phyloP scores from a whole-genome alignment of 495 filamentous ascomycete species.

The Podospora fimiseda region DNA sequence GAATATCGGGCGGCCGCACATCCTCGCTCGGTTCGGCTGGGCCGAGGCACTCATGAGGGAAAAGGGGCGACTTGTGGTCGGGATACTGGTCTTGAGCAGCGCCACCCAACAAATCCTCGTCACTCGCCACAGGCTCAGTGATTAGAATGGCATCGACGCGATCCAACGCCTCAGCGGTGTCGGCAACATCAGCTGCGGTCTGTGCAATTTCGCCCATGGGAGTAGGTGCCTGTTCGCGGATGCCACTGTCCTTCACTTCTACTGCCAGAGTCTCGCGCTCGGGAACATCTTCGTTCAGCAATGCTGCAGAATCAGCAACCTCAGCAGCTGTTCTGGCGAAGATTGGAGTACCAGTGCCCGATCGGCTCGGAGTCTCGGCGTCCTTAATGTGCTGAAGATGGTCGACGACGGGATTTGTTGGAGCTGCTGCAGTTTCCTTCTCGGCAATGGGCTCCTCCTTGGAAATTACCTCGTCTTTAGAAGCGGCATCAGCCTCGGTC shows the following conservation, averaged over 20 bases:
- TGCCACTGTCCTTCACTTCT: slow-evolving; percentile 23
- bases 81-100: slow-evolving; percentile 15
- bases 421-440: background rate
- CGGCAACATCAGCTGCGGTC: slow-evolving; percentile 44
- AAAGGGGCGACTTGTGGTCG: slow-evolving; percentile 33
- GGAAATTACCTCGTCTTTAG: no score
- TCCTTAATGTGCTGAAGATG: slow-evolving; percentile 4
- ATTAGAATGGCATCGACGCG: slow-evolving; percentile 19
- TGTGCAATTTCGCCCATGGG: slow-evolving; percentile 35
- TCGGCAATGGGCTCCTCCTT: no score
- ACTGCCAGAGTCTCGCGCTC: slow-evolving; percentile 25
- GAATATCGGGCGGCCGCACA: slow-evolving; percentile 10
- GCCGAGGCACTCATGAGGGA: slow-evolving; percentile 41
- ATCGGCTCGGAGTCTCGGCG: background rate
- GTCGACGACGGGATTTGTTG: background rate
- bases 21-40: slow-evolving; percentile 19
- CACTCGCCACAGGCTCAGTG: slow-evolving; percentile 10
- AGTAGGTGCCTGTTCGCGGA: slow-evolving; percentile 24
- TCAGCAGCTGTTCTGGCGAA: slow-evolving; percentile 30
- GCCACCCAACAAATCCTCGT: slow-evolving; percentile 1
- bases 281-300: slow-evolving; percentile 28
- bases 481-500: no score
- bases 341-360: slow-evolving; percentile 18
- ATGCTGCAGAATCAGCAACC: slow-evolving; percentile 37
- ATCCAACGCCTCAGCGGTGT: slow-evolving; percentile 34